phyloP scores from a whole-genome alignment of 257 asterid genomes.

The Coffea canephora region DNA sequence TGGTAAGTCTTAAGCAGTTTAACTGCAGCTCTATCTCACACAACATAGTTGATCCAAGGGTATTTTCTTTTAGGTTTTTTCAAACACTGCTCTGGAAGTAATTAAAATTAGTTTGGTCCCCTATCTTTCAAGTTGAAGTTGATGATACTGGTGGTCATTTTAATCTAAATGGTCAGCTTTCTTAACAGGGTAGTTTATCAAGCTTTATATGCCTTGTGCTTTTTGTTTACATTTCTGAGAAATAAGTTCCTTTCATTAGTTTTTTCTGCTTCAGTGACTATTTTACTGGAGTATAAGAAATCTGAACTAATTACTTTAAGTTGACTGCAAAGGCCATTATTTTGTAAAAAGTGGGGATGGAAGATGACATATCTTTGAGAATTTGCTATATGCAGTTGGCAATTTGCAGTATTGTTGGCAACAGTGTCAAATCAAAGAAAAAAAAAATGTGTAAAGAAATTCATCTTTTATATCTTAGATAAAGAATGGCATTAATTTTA shows the following conservation, averaged over 20 bases:
- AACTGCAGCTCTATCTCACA: not conserved
- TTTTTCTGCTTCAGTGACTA: not conserved
- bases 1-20: slow-evolving; percentile 47
- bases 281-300: not conserved
- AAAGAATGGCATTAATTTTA: not conserved
- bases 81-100: not conserved
- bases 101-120: not conserved
- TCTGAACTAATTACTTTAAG: not conserved
- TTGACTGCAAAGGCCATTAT: not conserved
- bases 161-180: not conserved
- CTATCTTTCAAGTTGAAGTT: not conserved
- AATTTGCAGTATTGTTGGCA: not conserved
- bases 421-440: not conserved
- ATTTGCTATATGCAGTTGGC: not conserved
- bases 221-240: not conserved
- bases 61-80: not conserved
- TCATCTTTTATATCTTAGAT: not conserved
- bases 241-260: not conserved
- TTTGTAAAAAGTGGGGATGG: not conserved
- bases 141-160: not conserved
- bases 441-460: not conserved
- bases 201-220: not conserved
- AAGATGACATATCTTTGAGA: not conserved
- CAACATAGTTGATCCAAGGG: not conserved
- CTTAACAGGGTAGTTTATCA: not conserved